phyloP scores from a whole-genome alignment of 106 monocot species.

The Narthecium ossifragum region DNA sequence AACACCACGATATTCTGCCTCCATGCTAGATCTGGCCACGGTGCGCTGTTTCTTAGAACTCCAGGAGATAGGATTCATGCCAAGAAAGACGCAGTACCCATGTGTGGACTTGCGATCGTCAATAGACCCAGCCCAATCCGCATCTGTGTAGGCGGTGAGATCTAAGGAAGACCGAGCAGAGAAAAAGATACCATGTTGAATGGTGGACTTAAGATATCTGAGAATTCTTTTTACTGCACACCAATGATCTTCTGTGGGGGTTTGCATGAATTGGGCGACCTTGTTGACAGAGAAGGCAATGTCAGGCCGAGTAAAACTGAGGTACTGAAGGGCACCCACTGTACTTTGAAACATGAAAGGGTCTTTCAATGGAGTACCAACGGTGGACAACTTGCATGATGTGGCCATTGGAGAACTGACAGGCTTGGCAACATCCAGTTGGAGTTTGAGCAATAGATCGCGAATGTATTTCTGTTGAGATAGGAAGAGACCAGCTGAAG shows the following conservation, averaged over 20 bases:
- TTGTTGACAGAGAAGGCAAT: conserved; percentile 4
- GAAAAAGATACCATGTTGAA: background rate
- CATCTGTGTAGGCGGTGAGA: background rate
- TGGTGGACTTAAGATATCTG: background rate
- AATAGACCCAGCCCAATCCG: background rate
- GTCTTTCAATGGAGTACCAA: background rate
- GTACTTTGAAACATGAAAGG: background rate
- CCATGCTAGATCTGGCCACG: conserved; percentile 6
- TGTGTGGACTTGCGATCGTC: background rate
- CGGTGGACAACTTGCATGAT: too few species aligned
- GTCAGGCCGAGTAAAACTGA: background rate
- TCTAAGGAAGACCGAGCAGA: background rate
- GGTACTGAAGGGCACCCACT: background rate
- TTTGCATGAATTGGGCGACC: background rate
- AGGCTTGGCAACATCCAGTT: too few species aligned
- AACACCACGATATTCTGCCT: conserved; percentile 8
- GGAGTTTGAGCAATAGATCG: too few species aligned
- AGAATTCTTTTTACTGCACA: conserved; percentile 1
- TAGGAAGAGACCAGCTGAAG: too few species aligned
- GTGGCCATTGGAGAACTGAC: too few species aligned
- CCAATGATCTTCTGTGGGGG: background rate
- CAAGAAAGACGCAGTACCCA: conserved; percentile 10
- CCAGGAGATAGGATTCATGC: conserved; percentile 11
- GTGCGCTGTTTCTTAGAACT: conserved; percentile 15
- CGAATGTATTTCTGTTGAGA: too few species aligned